Evolutionary conservation across 805 yeast species (phyloP), one percentile per base, ranked within the genome.

Genomic region (Yamadazyma scolyti): DNA sequence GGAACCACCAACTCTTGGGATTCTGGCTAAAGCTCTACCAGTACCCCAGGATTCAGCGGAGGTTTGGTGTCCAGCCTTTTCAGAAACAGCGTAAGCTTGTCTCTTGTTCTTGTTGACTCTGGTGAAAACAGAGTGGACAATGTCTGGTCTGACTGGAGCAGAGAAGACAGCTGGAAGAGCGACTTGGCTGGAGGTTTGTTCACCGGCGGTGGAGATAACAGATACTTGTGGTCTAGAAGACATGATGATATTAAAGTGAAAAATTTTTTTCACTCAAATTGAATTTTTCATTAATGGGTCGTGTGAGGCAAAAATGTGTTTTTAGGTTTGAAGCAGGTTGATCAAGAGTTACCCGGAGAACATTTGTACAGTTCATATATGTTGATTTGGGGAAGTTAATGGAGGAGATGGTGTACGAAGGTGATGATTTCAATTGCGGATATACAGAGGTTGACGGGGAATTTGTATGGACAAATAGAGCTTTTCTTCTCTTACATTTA

Each of bases 1-100:
- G 70, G 95, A 89, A 79, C 98, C 98, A 76, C 96, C 96, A 68
- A 93, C 97, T 82, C 98, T 89, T 79, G 98, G 98, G 72, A 93
- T 90, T 82, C 98, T 90, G 77, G 98, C 97, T 66, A 93, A 96
- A 75, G 98, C 98, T 80, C 98, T 89, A 81, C 98, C 98, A 60
- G 98, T 93, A 88, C 98, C 98, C 98, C 98, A 93, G 49, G 98
- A 93, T 77, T 88, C 97, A 70, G 98, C 98, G 48, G 97, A 90
- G 74, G 97, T 89, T 79, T 93, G 97, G 82, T 87, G 95, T 78
- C 98, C 98, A 65, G 98, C 98, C 77, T 88, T 85, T 69, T 81
- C 88, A 58, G 97, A 82, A 58, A 93, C 98, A 68, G 99, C 96
- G 83, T 93, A 93, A 73, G 99, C 97, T 78, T 93, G 99, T 77